Percentiles rank a stretch among this genome's conserved stretches.
These are phyloP conservation scores for Vachellia pachyceras DNA, from an alignment of 306 rosid species.

Conservation along the genomic window DNA sequence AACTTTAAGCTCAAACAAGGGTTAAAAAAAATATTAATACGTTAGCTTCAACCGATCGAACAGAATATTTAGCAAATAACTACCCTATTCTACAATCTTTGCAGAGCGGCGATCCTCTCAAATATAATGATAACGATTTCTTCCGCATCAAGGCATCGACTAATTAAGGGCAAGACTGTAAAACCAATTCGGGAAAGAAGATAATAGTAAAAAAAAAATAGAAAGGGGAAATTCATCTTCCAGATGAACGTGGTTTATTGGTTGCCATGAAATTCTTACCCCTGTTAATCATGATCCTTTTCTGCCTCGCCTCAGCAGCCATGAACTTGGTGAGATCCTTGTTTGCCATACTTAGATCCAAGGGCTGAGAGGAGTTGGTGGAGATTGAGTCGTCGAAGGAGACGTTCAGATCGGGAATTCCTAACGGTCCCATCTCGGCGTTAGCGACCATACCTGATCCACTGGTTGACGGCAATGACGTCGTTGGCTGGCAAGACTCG, in stretches of 20 bases:
- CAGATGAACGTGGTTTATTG: constrained; percentile 31
- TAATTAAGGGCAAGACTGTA: neutral
- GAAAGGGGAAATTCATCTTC: neutral
- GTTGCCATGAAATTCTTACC: constrained; percentile 42
- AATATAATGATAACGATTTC: neutral
- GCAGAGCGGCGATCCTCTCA: neutral
- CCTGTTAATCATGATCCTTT: constrained; percentile 56
- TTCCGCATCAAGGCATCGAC: neutral
- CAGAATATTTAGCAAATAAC: neutral
- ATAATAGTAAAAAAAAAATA: neutral
- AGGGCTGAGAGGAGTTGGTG: constrained; percentile 31
- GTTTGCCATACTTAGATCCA: constrained; percentile 30
- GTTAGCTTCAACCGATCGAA: neutral
- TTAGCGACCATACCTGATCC: constrained; percentile 4
- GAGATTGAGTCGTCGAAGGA: constrained; percentile 15
- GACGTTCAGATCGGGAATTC: constrained; percentile 61
- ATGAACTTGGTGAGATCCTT: constrained; percentile 24
- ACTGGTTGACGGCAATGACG: constrained; percentile 22
- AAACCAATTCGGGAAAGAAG: neutral
- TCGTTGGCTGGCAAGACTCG: constrained; percentile 14
- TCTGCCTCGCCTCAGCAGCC: constrained; percentile 60
- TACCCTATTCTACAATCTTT: neutral
- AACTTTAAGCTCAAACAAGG: neutral
- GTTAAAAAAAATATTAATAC: neutral
- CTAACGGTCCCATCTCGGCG: constrained; percentile 20